phyloP scores from a whole-genome alignment of 805 yeast species.

The Cephaloascus fragrans region DNA sequence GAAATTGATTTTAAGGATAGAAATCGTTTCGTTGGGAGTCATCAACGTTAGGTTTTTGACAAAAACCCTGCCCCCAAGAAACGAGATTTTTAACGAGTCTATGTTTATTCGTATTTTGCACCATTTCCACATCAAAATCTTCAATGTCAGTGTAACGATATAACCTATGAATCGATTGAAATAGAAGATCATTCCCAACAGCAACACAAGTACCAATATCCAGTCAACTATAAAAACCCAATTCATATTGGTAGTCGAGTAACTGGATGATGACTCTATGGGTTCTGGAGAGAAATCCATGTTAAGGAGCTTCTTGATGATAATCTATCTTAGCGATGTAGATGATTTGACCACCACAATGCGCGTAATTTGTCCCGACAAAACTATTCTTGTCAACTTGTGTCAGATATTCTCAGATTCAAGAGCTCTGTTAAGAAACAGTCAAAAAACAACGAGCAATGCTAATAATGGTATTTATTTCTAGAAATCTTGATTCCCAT shows the following conservation, averaged over 20 bases:
- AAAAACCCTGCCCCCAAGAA: conserved; percentile 75
- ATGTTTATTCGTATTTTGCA: conserved; percentile 48
- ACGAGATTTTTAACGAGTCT: conserved; percentile 67
- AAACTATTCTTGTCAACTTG: background rate
- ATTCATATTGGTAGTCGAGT: conserved; percentile 15
- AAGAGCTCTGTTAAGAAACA: background rate
- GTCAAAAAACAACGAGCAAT: background rate
- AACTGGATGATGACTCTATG: conserved; percentile 6
- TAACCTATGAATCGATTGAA: conserved; percentile 66
- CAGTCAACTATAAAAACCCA: conserved; percentile 81
- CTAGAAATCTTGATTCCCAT: no score
- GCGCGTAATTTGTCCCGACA: background rate
- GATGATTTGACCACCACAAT: background rate
- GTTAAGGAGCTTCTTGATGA: no score
- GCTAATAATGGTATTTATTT: no score
- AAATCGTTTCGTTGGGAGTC: conserved; percentile 63
- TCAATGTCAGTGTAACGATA: conserved; percentile 38
- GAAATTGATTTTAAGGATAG: conserved; percentile 60
- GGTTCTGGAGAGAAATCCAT: background rate
- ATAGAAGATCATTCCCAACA: conserved; percentile 62
- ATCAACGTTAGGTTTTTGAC: conserved; percentile 67
- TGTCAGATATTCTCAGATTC: background rate
- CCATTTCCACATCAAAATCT: conserved; percentile 56
- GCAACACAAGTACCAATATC: conserved; percentile 55
- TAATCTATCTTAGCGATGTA: background rate